phyloP scores from a whole-genome alignment of 371 early-diverging fungal genomes.

The Mucor piriformis region DNA sequence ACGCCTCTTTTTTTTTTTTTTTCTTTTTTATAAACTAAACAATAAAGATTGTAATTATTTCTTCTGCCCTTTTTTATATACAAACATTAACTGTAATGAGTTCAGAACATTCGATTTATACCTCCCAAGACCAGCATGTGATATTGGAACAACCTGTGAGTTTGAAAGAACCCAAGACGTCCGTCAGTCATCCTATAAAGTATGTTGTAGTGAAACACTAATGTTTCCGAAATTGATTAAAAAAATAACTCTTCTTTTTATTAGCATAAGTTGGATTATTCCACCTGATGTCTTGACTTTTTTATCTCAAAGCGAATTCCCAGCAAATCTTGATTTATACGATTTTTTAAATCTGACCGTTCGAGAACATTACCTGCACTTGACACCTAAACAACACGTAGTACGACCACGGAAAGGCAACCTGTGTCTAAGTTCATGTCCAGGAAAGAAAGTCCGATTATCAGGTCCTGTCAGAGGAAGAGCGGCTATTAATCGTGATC shows the following conservation, averaged over 20 bases:
- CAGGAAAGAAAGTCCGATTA: slow-evolving; percentile 83
- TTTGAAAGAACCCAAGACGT: slow-evolving; percentile 43
- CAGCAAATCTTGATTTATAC: slow-evolving; percentile 40
- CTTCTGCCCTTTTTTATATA: neutral
- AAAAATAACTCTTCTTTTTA: too few species aligned
- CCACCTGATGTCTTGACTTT: slow-evolving; percentile 46
- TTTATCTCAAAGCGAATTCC: slow-evolving; percentile 34
- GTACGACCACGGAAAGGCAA: slow-evolving; percentile 59
- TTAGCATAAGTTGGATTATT: slow-evolving; percentile 63
- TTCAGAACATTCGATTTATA: neutral
- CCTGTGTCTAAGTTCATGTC: slow-evolving; percentile 76
- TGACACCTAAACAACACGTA: too few species aligned
- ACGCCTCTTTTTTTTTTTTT: neutral
- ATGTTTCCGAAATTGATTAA: neutral
- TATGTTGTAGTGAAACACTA: slow-evolving; percentile 10
- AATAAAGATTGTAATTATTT: neutral
- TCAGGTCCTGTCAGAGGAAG: slow-evolving; percentile 78
- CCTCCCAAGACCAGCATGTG: neutral
- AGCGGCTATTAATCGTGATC: slow-evolving; percentile 74
- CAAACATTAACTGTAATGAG: neutral
- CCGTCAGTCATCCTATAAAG: slow-evolving; percentile 63
- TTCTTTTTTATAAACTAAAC: neutral
- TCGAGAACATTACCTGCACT: neutral
- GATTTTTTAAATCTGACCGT: slow-evolving; percentile 38
- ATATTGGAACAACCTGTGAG: neutral